Evolutionary conservation across 305 asterid genomes (phyloP).

Genomic region (Ilex paraguariensis): DNA sequence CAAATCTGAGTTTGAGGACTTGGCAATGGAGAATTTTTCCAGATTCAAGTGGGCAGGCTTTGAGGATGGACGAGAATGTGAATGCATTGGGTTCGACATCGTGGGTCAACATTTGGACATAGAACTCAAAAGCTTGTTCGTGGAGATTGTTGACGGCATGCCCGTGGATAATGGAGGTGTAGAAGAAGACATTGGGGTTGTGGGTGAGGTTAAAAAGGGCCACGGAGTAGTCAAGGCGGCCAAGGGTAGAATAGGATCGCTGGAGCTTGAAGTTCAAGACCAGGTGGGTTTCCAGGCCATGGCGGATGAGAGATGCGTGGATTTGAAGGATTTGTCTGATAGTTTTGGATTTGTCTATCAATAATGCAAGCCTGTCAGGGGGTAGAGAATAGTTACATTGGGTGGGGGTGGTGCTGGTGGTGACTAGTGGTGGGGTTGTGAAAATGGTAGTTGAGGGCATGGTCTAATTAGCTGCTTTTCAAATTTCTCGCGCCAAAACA

Average conservation of each 20-base stretch:
- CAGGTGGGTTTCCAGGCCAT: constrained; percentile 38
- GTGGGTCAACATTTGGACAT: constrained; percentile 41
- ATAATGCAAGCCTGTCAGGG: constrained; percentile 38
- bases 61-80: constrained; percentile 37
- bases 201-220: constrained; percentile 37
- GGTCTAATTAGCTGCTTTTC: background rate
- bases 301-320: constrained; percentile 47
- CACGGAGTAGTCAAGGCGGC: constrained; percentile 31
- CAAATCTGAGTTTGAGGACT: constrained; percentile 40
- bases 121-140: constrained; percentile 36
- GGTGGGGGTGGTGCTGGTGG: constrained; percentile 8
- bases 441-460: constrained; percentile 20
- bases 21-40: constrained; percentile 44
- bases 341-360: constrained; percentile 43
- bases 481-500: no score
- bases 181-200: constrained; percentile 40
- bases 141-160: constrained; percentile 38
- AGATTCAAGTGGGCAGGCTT: constrained; percentile 24
- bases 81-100: constrained; percentile 42
- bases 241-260: constrained; percentile 43
- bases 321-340: constrained; percentile 35
- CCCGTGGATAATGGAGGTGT: constrained; percentile 49
- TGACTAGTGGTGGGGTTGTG: constrained; percentile 1
- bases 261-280: constrained; percentile 52
- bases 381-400: constrained; percentile 18